phyloP scores from a whole-genome alignment of 139 green algal genomes.

The Ostreobium quekettii region DNA sequence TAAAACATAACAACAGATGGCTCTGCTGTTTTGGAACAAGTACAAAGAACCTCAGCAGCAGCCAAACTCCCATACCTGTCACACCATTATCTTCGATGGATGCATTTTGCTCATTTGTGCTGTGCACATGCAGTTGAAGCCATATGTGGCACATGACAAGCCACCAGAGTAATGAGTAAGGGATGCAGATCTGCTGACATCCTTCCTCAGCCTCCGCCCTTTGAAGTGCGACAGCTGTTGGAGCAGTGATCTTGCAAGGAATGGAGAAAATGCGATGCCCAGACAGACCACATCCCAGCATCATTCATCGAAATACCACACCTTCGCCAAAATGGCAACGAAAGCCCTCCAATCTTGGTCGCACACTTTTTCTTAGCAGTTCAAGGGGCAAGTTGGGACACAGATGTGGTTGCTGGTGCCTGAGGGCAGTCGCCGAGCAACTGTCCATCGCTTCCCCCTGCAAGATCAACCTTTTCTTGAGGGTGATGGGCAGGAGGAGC shows the following conservation, averaged over 20 bases:
- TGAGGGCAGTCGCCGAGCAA: too few relatives aligned
- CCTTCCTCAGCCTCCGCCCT: too few relatives aligned
- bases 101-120: neutral
- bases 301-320: neutral
- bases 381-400: too few relatives aligned
- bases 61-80: neutral
- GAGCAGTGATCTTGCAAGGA: too few relatives aligned
- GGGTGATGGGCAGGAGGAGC: constrained; percentile 66
- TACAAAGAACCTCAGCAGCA: neutral
- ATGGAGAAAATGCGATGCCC: neutral
- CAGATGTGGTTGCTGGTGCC: too few relatives aligned
- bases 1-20: neutral
- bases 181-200: too few relatives aligned
- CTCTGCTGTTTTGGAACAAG: neutral
- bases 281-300: neutral
- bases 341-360: neutral
- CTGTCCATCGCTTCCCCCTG: constrained; percentile 6
- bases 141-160: neutral
- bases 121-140: neutral
- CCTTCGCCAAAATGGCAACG: neutral
- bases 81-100: neutral
- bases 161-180: neutral
- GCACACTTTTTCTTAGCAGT: too few relatives aligned
- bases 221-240: too few relatives aligned
- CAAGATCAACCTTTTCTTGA: constrained; percentile 95